Percentiles rank a stretch among this genome's conserved stretches.
phyloP scores from a whole-genome alignment of 306 rosid species.

The Carpinus viminea region DNA sequence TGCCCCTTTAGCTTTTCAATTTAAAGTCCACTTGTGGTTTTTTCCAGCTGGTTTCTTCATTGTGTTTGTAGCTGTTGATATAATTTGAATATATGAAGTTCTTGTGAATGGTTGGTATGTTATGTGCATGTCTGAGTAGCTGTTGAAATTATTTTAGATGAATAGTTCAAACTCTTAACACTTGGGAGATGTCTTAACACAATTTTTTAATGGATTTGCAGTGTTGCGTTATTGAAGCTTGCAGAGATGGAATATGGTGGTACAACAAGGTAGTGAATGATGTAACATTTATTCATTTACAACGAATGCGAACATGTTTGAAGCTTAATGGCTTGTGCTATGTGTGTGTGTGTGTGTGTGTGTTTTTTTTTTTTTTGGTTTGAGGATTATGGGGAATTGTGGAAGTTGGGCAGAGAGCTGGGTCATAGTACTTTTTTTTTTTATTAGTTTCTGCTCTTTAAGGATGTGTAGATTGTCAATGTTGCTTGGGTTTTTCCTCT shows the following conservation, averaged over 20 bases:
- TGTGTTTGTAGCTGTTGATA: not conserved
- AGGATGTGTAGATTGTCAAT: no score
- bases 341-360: no score
- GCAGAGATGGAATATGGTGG: constrained; percentile 92
- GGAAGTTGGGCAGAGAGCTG: no score
- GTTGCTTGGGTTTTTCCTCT: no score
- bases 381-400: no score
- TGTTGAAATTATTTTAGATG: not conserved
- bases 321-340: not conserved
- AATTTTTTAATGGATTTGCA: constrained; percentile 44
- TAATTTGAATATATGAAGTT: not conserved
- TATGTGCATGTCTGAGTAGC: not conserved
- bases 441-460: no score
- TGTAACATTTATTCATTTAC: not conserved
- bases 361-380: not conserved
- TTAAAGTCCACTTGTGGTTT: not conserved
- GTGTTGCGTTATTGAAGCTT: constrained; percentile 86
- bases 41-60: not conserved
- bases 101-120: not conserved
- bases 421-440: no score
- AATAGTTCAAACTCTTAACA: constrained; percentile 1
- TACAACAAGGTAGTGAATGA: constrained; percentile 74
- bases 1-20: not conserved
- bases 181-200: constrained; percentile 26
- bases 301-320: not conserved